These are phyloP conservation scores for Aspergillus persii DNA, from an alignment of 2,329 filamentous ascomycete species.

Conservation along the genomic window DNA sequence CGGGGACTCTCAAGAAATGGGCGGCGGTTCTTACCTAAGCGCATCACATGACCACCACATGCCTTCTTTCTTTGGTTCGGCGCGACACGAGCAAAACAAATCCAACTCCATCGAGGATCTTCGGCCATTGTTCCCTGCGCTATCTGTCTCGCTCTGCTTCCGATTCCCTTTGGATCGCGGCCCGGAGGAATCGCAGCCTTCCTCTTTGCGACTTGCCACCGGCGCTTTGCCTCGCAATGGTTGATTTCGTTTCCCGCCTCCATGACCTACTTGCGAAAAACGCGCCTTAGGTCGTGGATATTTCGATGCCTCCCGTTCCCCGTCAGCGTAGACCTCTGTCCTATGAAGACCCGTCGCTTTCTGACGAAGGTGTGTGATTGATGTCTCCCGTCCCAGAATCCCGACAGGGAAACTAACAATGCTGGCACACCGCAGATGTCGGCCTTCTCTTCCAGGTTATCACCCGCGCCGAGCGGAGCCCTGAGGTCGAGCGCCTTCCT, in stretches of 20 bases:
- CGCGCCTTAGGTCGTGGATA: conserved; percentile 46
- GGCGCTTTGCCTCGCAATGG: conserved; percentile 36
- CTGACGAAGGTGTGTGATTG: conserved; percentile 56
- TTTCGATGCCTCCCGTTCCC: conserved; percentile 51
- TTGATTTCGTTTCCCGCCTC: conserved; percentile 37
- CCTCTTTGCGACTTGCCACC: conserved; percentile 4
- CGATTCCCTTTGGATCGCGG: not conserved
- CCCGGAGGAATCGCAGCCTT: conserved; percentile 2
- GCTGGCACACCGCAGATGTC: conserved; percentile 60
- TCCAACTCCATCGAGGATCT: conserved; percentile 5
- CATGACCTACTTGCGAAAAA: conserved; percentile 43
- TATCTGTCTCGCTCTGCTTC: not conserved
- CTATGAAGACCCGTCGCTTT: conserved; percentile 50
- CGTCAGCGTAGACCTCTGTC: conserved; percentile 40
- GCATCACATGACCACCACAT: conserved; percentile 10
- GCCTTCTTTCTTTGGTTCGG: conserved; percentile 14
- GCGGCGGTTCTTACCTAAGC: conserved; percentile 15
- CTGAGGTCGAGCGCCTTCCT: conserved; percentile 63
- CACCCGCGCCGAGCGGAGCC: conserved; percentile 64
- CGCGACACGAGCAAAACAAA: conserved; percentile 22
- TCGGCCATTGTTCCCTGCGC: conserved; percentile 9
- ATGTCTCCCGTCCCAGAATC: not conserved
- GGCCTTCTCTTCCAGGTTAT: conserved; percentile 75
- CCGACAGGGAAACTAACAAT: not conserved
- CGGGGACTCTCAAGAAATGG: not conserved